A percentile compares a stretch with the other conserved stretches of the same genome.
phyloP scores from a whole-genome alignment of 2,329 filamentous ascomycete genomes.

The Pyrenophora seminiperda region DNA sequence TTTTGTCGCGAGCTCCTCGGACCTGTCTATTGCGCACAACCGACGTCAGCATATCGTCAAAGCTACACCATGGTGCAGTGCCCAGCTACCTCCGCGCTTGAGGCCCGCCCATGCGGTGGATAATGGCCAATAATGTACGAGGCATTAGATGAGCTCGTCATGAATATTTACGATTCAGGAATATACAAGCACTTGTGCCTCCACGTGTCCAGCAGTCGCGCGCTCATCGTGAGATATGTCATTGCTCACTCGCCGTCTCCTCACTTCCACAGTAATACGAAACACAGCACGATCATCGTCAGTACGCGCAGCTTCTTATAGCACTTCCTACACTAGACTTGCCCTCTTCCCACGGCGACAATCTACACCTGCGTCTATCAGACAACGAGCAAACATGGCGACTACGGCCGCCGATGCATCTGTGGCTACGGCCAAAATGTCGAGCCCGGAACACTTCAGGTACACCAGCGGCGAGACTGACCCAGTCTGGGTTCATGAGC shows the following conservation, averaged over 20 bases:
- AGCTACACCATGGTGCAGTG: slow-evolving; percentile 2
- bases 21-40: neutral
- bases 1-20: neutral
- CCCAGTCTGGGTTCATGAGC: slow-evolving; percentile 59
- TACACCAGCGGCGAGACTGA: slow-evolving; percentile 58
- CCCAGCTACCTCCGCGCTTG: neutral
- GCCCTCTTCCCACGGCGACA: slow-evolving; percentile 1
- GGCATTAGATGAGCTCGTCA: slow-evolving; percentile 21
- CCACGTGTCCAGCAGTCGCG: slow-evolving; percentile 11
- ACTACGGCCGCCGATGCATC: slow-evolving; percentile 10
- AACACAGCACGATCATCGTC: slow-evolving; percentile 3
- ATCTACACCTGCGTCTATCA: neutral
- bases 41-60: slow-evolving; percentile 18
- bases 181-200: slow-evolving; percentile 8
- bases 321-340: slow-evolving; percentile 2
- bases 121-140: slow-evolving; percentile 9
- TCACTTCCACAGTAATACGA: slow-evolving; percentile 11
- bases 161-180: slow-evolving; percentile 14
- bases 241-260: slow-evolving; percentile 18
- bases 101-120: neutral
- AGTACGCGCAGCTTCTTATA: slow-evolving; percentile 3
- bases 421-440: slow-evolving; percentile 14
- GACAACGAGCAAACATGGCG: slow-evolving; percentile 22
- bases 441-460: slow-evolving; percentile 44
- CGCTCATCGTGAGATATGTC: slow-evolving; percentile 19